Evolutionary conservation across 331 rosid genomes (phyloP).

Genomic region (Malus hybrid): DNA sequence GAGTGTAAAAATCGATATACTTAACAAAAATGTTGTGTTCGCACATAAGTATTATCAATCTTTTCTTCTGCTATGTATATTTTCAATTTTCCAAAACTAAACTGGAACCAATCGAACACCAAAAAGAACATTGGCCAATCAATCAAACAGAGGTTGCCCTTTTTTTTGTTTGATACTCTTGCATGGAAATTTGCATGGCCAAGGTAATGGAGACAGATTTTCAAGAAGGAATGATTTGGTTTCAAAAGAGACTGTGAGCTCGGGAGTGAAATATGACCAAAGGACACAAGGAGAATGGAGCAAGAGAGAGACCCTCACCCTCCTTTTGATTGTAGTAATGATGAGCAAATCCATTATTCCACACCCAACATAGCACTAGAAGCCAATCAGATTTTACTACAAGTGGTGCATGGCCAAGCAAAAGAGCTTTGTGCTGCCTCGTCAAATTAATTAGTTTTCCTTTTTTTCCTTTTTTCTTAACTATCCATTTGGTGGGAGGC

Average conservation of each 20-base stretch:
- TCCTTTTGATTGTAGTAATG: constrained; percentile 60
- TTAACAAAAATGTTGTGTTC: no score
- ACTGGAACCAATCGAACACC: background rate
- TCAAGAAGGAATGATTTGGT: constrained; percentile 59
- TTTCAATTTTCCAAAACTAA: background rate
- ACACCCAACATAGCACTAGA: constrained; percentile 25
- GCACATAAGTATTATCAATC: background rate
- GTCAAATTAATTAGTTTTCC: constrained; percentile 15
- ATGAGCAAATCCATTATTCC: constrained; percentile 33
- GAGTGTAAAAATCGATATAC: no score
- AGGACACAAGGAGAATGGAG: constrained; percentile 20
- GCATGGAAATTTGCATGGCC: constrained; percentile 73
- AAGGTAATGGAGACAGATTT: constrained; percentile 71
- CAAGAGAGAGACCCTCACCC: constrained; percentile 20
- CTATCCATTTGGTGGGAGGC: constrained; percentile 23
- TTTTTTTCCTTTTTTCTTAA: constrained; percentile 30
- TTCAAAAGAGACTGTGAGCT: constrained; percentile 26
- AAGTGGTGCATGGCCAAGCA: constrained; percentile 27
- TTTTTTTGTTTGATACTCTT: constrained; percentile 13
- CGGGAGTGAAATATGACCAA: constrained; percentile 29
- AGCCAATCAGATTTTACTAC: constrained; percentile 24
- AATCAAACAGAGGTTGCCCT: background rate
- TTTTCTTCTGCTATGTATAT: background rate
- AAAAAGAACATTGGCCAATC: background rate
- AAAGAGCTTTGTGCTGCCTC: constrained; percentile 21